Evolutionary conservation across 2,329 filamentous ascomycete genomes (phyloP), one percentile per base, ranked within the genome.

Genomic region (Cladosporium sp.): DNA sequence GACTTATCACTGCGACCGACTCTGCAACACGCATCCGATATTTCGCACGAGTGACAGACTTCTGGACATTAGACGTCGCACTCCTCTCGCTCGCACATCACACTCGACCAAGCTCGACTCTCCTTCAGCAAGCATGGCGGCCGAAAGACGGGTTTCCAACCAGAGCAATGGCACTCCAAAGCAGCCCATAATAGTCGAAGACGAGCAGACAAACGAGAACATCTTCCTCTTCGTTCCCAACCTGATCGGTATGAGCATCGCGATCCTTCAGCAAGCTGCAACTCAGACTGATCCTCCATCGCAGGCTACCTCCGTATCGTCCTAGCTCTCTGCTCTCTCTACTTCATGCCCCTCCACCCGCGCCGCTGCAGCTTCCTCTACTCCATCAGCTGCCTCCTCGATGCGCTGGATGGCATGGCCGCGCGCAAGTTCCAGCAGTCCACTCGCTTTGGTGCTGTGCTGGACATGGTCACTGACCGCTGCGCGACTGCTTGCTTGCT

Each of bases 321-420:
- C 58, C 81, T 84, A 70, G 93, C 93, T 72, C 82, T 97, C 74
- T 92, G 91, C 57, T 97, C 95, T 30, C 88, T 99, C 70, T 97
- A 98, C 83, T 99, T 97, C 83, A 99, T 99, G 95, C 94, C 95
- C 60, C 87, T 98, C 63, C 95, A 99, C 79, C 94, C 94, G n/a
- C 90, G 94, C 74, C 97, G 93, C 43, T 98, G 94, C 82, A 93
- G 91, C 66, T 79, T 93, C 58, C 87, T 96, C 63, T 99, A 99
- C 84, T 94, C 89, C 76, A 82, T 99, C 66, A 98, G 94, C 28
- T 98, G 95, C 78, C 86, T 98, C 53, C 90, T 99, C 70, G 95
- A 99, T 77, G 95, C 94, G 54, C 86, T 98, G 69, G 95, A 99
- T 77, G 95, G 95, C 73, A 90, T 93, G 73, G 93, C 93, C n/a